These are phyloP conservation scores for Forsythia suspensa DNA, from an alignment of 257 asterid genomes.

Conservation along the genomic window DNA sequence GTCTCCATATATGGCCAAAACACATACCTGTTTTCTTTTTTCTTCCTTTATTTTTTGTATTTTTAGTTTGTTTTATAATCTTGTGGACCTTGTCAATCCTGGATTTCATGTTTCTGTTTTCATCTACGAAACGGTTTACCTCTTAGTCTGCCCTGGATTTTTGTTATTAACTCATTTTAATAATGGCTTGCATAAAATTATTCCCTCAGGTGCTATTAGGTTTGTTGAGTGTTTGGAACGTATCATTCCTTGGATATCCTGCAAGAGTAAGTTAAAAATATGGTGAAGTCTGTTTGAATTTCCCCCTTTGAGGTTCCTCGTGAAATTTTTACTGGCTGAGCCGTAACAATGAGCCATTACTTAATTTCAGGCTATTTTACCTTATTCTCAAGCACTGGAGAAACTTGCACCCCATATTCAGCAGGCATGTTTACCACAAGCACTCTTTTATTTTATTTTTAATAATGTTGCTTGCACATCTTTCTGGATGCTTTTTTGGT, in stretches of 20 bases:
- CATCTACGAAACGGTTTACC: constrained; percentile 1
- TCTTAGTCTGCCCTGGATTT: not conserved
- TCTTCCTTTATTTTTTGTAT: not conserved
- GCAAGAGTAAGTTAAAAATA: constrained; percentile 75
- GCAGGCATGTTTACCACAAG: constrained; percentile 62
- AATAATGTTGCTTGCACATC: constrained; percentile 19
- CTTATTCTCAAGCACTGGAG: constrained; percentile 97
- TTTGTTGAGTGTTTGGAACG: constrained; percentile 96
- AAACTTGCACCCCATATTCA: constrained; percentile 97
- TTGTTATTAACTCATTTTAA: constrained; percentile 10
- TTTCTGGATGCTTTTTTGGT: constrained; percentile 19
- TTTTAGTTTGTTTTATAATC: constrained; percentile 4
- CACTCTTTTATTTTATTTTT: constrained; percentile 9
- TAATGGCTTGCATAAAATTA: constrained; percentile 14
- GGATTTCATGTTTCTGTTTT: constrained; percentile 14
- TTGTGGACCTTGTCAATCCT: constrained; percentile 8
- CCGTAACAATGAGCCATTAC: constrained; percentile 15
- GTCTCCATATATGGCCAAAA: constrained; percentile 5
- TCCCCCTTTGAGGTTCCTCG: constrained; percentile 6
- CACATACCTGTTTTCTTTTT: not conserved
- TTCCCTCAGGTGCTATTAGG: constrained; percentile 82
- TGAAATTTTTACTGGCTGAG: constrained; percentile 5
- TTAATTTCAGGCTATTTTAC: constrained; percentile 85
- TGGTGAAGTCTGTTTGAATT: constrained; percentile 19
- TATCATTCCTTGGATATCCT: constrained; percentile 92